A percentile compares a stretch with the other conserved stretches of the same genome.
Evolutionary conservation across 257 asterid species (phyloP).

Genomic region (Voacanga thouarsii): DNA sequence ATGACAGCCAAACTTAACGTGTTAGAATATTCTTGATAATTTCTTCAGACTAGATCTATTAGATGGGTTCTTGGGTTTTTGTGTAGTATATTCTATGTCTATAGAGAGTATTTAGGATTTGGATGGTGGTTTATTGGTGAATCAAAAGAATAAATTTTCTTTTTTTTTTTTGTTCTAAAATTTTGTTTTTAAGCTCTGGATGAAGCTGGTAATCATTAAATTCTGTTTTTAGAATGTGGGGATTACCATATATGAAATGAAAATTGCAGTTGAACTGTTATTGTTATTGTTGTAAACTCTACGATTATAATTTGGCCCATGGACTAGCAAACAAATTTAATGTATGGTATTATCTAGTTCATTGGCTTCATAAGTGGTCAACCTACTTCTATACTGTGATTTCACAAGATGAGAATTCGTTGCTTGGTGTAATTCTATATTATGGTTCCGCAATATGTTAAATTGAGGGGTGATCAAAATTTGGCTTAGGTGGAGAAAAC

Average conservation of each 20-base stretch:
- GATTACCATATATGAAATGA: conserved; percentile 2
- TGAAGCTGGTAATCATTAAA: no score
- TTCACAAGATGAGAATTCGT: not conserved
- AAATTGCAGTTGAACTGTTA: not conserved
- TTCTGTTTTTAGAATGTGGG: no score
- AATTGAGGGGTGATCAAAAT: not conserved
- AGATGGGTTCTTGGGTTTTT: no score
- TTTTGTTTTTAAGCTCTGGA: no score
- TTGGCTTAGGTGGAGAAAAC: not conserved
- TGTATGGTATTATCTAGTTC: not conserved
- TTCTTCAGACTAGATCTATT: no score
- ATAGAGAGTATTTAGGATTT: no score
- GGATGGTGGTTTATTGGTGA: no score
- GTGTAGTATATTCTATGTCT: no score
- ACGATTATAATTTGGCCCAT: not conserved
- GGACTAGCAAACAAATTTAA: not conserved
- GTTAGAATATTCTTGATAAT: no score
- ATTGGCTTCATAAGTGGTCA: not conserved
- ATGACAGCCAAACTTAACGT: no score
- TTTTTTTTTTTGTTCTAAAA: no score
- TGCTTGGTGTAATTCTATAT: not conserved
- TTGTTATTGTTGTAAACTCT: not conserved
- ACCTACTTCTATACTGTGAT: not conserved
- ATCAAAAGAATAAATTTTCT: no score
- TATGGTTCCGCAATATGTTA: not conserved